phyloP scores from a whole-genome alignment of 2,329 filamentous ascomycete genomes.

The Apiospora phragmitis region DNA sequence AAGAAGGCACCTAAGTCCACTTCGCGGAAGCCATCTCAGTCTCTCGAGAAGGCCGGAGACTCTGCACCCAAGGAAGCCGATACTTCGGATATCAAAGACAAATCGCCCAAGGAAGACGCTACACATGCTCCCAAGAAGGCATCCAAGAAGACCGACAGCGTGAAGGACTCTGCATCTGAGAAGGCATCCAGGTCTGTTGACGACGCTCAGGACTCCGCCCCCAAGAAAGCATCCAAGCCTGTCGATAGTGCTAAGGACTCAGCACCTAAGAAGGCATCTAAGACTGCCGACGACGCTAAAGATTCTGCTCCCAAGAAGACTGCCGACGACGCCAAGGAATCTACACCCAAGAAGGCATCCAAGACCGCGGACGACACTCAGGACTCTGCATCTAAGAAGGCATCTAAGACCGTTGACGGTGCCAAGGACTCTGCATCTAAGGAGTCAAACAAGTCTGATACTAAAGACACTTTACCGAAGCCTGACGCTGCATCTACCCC shows the following conservation, averaged over 20 bases:
- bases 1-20: background rate
- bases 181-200: background rate
- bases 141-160: background rate
- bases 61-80: background rate
- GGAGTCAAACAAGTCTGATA: background rate
- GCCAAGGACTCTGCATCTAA: background rate
- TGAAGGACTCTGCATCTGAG: background rate
- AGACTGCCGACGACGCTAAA: background rate
- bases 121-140: background rate
- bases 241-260: background rate
- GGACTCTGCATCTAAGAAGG: background rate
- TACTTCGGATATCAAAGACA: background rate
- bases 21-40: background rate
- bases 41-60: background rate
- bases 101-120: background rate
- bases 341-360: background rate
- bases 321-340: background rate
- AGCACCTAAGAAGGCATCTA: background rate
- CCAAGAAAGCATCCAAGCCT: background rate
- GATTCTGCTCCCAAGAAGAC: background rate
- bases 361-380: background rate
- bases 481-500: background rate
- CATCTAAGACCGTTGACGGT: background rate
- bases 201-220: background rate
- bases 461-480: background rate